Evolutionary conservation across 2,329 filamentous ascomycete species (phyloP).

Genomic region (Alternaria sp.): DNA sequence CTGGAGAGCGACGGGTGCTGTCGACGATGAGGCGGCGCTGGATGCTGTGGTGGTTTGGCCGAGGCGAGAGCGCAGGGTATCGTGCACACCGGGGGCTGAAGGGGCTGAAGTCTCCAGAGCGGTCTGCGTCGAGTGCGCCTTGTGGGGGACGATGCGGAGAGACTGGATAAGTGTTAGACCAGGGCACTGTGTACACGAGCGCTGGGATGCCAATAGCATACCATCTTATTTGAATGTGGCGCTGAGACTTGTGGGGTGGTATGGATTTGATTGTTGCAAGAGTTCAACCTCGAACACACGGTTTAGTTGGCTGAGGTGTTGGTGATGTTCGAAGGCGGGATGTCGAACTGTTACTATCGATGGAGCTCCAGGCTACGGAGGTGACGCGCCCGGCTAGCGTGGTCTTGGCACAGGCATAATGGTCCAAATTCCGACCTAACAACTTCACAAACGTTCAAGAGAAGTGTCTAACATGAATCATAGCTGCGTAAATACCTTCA

Average conservation of each 20-base stretch:
- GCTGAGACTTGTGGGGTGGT: background rate
- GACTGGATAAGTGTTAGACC: conserved; percentile 60
- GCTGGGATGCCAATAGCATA: conserved; percentile 6
- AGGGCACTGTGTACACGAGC: background rate
- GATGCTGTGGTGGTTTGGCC: conserved; percentile 58
- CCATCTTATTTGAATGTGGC: conserved; percentile 16
- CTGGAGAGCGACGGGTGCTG: conserved; percentile 54
- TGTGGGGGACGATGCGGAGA: conserved; percentile 84
- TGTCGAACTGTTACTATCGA: conserved; percentile 14
- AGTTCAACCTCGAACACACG: background rate
- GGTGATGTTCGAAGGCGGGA: conserved; percentile 6
- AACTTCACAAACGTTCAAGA: background rate
- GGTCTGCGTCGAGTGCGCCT: conserved; percentile 64
- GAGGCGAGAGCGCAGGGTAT: conserved; percentile 86
- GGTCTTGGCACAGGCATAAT: conserved; percentile 29
- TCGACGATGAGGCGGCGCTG: conserved; percentile 27
- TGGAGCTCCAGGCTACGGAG: conserved; percentile 22
- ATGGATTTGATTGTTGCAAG: background rate
- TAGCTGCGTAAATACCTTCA: background rate
- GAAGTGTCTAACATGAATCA: background rate
- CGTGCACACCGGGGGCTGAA: conserved; percentile 90
- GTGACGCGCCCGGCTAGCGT: conserved; percentile 43
- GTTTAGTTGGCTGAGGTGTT: background rate
- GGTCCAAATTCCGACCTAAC: background rate
- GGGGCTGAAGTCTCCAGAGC: conserved; percentile 70